Base-by-base conservation (phyloP, 257 asterid genomes). In the Handroanthus guayacan region DNA sequence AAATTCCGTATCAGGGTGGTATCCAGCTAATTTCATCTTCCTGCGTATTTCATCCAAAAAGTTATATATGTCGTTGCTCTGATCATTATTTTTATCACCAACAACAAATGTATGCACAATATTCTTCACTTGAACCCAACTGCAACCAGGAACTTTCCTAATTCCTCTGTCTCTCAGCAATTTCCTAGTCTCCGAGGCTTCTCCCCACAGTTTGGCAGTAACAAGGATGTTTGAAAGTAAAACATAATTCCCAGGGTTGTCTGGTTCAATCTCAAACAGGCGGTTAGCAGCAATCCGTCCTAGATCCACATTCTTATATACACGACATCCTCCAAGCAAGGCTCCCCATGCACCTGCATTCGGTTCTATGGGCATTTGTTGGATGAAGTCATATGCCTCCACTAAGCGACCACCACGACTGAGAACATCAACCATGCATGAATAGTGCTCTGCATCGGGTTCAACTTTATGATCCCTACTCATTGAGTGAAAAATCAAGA, bases 261-360 rank as follows among this genome's bases (percentile, higher is more conserved):
- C 82, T 43, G 90, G 87, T 71, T 91, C 97, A 51, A 91, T 81
- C 82, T 86, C 86, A 70, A 91, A 84, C 63, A 91, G 79, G 31
- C 58, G 86, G n/a, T 71, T 81, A 37, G 89, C 97, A 41, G 89
- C 90, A 57, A 81, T 76, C 66, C 87, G 80, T 45, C 88, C 97
- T 58, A 91, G 80, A 25, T 87, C 89, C 0, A 84, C 83, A 34
- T 91, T 89, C 87, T 86, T 89, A 66, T 86, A 80, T 69, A 85
- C 63, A 20, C 92, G 77, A 80, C 91, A 91, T 12, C 85, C 95
- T 79, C 92, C 95, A 74, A 91, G 95, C 82, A 91, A 78, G 67
- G 95, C 93, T 73, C 97, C 97, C 95, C 94, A 91, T n/a, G 95
- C 90, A 61, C 85, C 69, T 34, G 88, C 85, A 76, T 82, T 86